Evolutionary conservation across 176 grass and related monocot species (phyloP), one percentile per base, ranked within the genome.

Genomic region (Poa annua): DNA sequence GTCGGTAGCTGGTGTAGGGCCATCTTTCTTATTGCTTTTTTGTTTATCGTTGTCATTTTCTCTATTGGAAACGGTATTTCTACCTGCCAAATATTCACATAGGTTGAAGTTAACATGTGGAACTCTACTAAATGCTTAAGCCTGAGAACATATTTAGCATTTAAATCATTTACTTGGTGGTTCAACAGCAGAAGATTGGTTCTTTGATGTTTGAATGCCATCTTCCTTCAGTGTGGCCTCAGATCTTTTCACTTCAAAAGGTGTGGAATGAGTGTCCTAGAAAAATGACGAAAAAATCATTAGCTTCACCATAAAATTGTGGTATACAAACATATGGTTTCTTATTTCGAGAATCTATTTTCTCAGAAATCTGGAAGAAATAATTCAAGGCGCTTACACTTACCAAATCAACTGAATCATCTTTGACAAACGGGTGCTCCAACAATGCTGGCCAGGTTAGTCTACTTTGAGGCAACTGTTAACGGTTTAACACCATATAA

Each of bases 391-490:
- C 47, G n/a, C 84, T 83, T 74, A 86, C 88, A 89, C 55, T 57
- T 22, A 33, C 67, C 34, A 35, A 63, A 12, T 88, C 76, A 74
- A 85, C 74, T 82, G 87, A 87, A 84, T 85, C 73, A 70, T 92
- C 96, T 89, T 93, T 93, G 49, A 98, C 96, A 90, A 98, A 98
- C 64, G 96, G 92, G 64, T 95, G 96, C 42, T 98, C 96, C 68
- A 98, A 74, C 69, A 98, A 71, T 80, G 89, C 81, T 66, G 96
- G 91, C 96, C 96, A 98, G 82, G 91, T 90, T 86, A 98, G 81
- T 80, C 96, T 95, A 86, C 86, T 92, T 86, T 95, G 90, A 64
- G 92, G 96, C 60, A 88, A 82, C 96, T 98, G 78, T 34, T 86
- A 80, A 63, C 60, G 13, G 60, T 63, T 63, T 14, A 63, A 56